Conservation (phyloP, 2,329 filamentous ascomycete species). For the Diaporthe caulivora region DNA sequence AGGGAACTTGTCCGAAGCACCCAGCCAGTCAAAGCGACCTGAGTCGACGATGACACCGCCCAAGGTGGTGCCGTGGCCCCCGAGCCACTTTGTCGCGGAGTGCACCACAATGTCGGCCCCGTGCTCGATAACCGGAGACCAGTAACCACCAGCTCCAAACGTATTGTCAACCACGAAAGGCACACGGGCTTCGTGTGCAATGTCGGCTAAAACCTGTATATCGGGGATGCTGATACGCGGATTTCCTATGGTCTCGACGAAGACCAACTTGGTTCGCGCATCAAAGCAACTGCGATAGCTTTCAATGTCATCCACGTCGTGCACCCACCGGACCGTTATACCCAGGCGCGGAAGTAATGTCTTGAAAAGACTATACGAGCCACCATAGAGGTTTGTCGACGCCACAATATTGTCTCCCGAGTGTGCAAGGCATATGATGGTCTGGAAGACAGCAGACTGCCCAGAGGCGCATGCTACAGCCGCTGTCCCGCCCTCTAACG, state of each 20-base stretch:
- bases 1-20: constrained; percentile 85
- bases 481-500: constrained; percentile 90
- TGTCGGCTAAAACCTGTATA: constrained; percentile 85
- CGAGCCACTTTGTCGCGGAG: constrained; percentile 97
- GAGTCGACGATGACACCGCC: constrained; percentile 88
- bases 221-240: constrained; percentile 94
- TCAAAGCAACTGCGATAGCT: constrained; percentile 65
- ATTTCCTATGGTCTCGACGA: constrained; percentile 93
- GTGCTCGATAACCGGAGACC: constrained; percentile 86
- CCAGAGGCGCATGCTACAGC: constrained; percentile 86
- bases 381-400: constrained; percentile 91
- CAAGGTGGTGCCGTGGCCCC: constrained; percentile 93
- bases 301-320: constrained; percentile 55
- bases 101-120: constrained; percentile 95
- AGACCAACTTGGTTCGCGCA: constrained; percentile 92
- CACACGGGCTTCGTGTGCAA: constrained; percentile 77
- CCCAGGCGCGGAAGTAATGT: constrained; percentile 88
- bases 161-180: constrained; percentile 87
- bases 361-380: constrained; percentile 98
- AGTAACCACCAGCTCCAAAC: constrained; percentile 93
- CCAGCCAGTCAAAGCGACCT: constrained; percentile 94
- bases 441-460: constrained; percentile 92
- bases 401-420: constrained; percentile 93
- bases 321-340: constrained; percentile 88
- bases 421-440: constrained; percentile 83